Base-by-base conservation (phyloP, 129 eudicot species). In the Dittrichia graveolens region DNA sequence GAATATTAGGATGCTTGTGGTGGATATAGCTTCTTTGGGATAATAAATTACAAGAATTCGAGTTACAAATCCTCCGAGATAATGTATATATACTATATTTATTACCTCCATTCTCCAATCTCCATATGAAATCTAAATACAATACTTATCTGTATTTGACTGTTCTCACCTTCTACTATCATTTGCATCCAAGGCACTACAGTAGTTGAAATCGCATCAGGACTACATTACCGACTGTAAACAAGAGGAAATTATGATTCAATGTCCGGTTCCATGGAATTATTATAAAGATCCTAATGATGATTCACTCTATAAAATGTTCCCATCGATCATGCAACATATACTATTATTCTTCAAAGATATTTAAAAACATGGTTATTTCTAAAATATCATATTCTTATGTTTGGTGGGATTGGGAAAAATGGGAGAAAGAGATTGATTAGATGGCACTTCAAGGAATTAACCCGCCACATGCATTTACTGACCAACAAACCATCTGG, bases 371-470 rank as follows among this genome's bases (percentile, higher is more conserved):
- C 46, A 71, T 44, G 42, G n/a, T 6, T 3, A 75, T 47, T 49
- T 42, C 47, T 66, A 8, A 12, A 50, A 60, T 46, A 75, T 57
- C 84, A 94, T 96, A 94, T 90, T 90, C 98, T 3, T 94, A 80
- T 64, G 96, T 88, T 55, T 94, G 98, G 98, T 94, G 98, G 98
- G 95, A 90, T 80, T 90, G 97, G 98, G 81, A 81, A 83, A 87
- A 96, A 82, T 94, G 98, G 97, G 98, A 94, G 79, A 94, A 87
- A 66, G 98, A 94, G 85, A 82, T 94, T 49, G 97, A 94, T 81
- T 94, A 96, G 98, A 94, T 94, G 98, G 98, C 96, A 52, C 92
- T 94, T 77, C 98, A 94, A 82, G 98, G 98, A 80, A 61, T 94
- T 45, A 94, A 94, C 81, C 75, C 90, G 40, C 98, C 98, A 75